Evolutionary conservation across 169 alveolate genomes (phyloP).

Genomic region (Plasmodium malariae): DNA sequence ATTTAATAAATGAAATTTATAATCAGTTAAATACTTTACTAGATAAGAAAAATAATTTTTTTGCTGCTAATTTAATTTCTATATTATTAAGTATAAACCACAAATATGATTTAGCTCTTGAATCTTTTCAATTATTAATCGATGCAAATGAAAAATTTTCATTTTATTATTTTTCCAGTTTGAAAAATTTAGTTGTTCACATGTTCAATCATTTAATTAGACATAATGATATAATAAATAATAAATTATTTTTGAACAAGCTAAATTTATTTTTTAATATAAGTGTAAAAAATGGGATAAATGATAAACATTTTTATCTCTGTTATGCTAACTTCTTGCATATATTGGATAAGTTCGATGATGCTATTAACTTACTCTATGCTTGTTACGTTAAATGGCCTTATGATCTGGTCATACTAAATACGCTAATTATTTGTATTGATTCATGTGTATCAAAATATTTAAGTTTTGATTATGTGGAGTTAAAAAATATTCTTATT

Average conservation of each 20-base stretch:
- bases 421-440: conserved; percentile 47
- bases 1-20: conserved; percentile 34
- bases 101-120: conserved; percentile 46
- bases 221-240: conserved; percentile 33
- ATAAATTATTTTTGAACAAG: conserved; percentile 72
- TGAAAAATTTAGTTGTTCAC: conserved; percentile 32
- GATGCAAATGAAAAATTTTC: conserved; percentile 41
- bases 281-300: conserved; percentile 57
- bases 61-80: conserved; percentile 29
- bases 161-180: conserved; percentile 12
- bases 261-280: conserved; percentile 58
- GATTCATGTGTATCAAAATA: conserved; percentile 73
- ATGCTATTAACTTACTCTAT: conserved; percentile 49
- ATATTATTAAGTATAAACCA: conserved; percentile 40
- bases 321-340: conserved; percentile 67
- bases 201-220: conserved; percentile 67
- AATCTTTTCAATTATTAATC: conserved; percentile 56
- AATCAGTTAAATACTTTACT: conserved; percentile 16
- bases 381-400: conserved; percentile 46
- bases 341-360: conserved; percentile 44
- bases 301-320: conserved; percentile 25
- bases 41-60: conserved; percentile 39
- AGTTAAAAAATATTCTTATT: conserved; percentile 30
- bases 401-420: conserved; percentile 38
- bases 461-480: conserved; percentile 67